These are phyloP conservation scores for Enterocytospora artemiae DNA, from an alignment of 371 early-diverging fungal genomes.

Conservation along the genomic window DNA sequence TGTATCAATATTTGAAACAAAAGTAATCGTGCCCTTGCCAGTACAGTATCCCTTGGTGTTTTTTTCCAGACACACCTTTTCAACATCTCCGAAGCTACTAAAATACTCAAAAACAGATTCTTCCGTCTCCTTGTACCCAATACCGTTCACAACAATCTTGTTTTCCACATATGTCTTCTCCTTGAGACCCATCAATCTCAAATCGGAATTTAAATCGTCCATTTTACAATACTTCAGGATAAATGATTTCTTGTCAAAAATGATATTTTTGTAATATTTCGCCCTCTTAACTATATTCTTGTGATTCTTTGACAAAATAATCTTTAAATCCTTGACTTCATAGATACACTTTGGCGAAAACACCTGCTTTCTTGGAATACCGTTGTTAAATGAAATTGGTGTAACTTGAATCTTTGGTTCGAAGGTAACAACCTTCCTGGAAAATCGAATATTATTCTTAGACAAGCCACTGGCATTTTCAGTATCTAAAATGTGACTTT, in stretches of 20 bases:
- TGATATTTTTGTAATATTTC: neutral
- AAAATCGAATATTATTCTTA: too few relatives aligned
- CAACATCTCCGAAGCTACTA: conserved; percentile 43
- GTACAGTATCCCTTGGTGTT: conserved; percentile 45
- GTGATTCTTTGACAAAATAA: too few relatives aligned
- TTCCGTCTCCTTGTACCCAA: conserved; percentile 50
- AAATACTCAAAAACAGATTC: conserved; percentile 43
- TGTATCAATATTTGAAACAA: conserved; percentile 29
- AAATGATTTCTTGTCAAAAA: neutral
- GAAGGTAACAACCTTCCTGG: too few relatives aligned
- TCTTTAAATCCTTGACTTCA: too few relatives aligned
- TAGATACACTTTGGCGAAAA: too few relatives aligned
- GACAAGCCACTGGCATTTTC: too few relatives aligned
- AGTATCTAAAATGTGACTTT: too few relatives aligned
- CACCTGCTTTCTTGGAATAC: neutral
- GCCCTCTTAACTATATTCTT: neutral
- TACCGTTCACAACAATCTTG: conserved; percentile 40
- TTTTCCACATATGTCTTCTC: conserved; percentile 21
- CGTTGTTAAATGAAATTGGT: conserved; percentile 6
- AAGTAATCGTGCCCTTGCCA: conserved; percentile 53
- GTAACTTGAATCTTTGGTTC: too few relatives aligned
- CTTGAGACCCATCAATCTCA: neutral
- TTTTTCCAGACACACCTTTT: conserved; percentile 39
- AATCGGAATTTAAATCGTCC: conserved; percentile 4
- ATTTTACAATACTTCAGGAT: conserved; percentile 7